Conservation (phyloP, 2,329 filamentous ascomycete genomes). For the Talaromyces rugulosus region DNA sequence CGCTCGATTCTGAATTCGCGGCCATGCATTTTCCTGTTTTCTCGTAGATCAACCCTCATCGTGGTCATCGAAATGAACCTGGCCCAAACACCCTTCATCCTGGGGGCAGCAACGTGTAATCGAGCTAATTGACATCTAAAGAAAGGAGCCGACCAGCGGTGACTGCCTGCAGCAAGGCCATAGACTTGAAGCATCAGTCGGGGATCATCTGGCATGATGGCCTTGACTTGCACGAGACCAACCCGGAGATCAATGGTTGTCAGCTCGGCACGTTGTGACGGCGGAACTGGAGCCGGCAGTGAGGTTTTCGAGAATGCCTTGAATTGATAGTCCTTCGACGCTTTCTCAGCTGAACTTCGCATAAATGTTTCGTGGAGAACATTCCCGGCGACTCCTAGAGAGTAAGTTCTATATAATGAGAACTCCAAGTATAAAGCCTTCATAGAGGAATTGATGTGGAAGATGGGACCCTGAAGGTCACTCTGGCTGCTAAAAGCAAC, state of each 20-base stretch:
- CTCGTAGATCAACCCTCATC: slow-evolving; percentile 73
- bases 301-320: slow-evolving; percentile 17
- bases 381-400: slow-evolving; percentile 73
- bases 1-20: slow-evolving; percentile 65
- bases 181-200: slow-evolving; percentile 86
- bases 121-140: slow-evolving; percentile 71
- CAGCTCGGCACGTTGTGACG: slow-evolving; percentile 53
- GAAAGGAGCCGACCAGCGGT: slow-evolving; percentile 84
- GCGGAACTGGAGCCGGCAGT: slow-evolving; percentile 21
- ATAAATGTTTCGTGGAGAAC: slow-evolving; percentile 68
- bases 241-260: slow-evolving; percentile 78
- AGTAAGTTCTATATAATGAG: slow-evolving; percentile 90
- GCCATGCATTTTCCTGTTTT: slow-evolving; percentile 65
- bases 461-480: slow-evolving; percentile 80
- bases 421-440: slow-evolving; percentile 80
- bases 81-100: slow-evolving; percentile 79
- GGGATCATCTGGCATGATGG: slow-evolving; percentile 83
- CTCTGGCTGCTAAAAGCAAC: slow-evolving; percentile 78
- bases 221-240: slow-evolving; percentile 80
- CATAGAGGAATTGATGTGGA: slow-evolving; percentile 79
- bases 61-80: slow-evolving; percentile 79
- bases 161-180: slow-evolving; percentile 73
- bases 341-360: slow-evolving; percentile 20
- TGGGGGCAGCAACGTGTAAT: slow-evolving; percentile 83
- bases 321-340: slow-evolving; percentile 13